These are phyloP conservation scores for Plantago major DNA, from an alignment of 257 asterid species.

Conservation along the genomic window DNA sequence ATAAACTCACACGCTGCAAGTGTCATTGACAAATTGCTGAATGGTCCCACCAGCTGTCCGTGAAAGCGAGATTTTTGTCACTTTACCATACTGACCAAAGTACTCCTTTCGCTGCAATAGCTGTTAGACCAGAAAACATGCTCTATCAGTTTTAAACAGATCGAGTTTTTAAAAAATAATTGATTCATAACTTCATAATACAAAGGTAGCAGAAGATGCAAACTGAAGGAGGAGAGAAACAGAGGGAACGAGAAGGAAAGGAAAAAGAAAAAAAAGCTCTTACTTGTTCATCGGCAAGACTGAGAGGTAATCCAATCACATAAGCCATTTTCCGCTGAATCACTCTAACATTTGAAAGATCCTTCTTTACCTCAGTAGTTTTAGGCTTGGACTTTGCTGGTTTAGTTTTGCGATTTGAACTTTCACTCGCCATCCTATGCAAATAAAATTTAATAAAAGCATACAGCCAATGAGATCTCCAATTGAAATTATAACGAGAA, in stretches of 20 bases:
- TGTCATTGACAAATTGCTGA: conserved; percentile 77
- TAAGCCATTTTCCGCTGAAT: conserved; percentile 93
- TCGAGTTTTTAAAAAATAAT: too few relatives aligned
- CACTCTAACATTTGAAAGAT: conserved; percentile 81
- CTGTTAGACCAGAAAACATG: conserved; percentile 36
- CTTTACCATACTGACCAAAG: conserved; percentile 93
- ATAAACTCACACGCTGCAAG: conserved; percentile 88
- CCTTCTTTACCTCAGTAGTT: conserved; percentile 72
- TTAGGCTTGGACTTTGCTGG: conserved; percentile 80
- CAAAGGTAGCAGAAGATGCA: neutral
- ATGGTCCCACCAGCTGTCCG: conserved; percentile 91
- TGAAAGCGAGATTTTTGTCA: conserved; percentile 82
- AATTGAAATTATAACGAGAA: conserved; percentile 15
- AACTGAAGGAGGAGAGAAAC: neutral
- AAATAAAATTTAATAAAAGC: conserved; percentile 11
- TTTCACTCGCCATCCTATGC: conserved; percentile 47
- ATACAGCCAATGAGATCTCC: conserved; percentile 16
- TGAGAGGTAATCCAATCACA: conserved; percentile 88
- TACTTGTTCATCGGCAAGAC: conserved; percentile 92
- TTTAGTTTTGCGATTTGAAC: conserved; percentile 55
- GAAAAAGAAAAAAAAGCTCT: conserved; percentile 20
- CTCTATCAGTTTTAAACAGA: neutral
- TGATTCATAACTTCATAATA: too few relatives aligned
- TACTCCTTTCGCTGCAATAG: conserved; percentile 70
- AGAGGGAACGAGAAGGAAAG: neutral